Percentiles rank a stretch among this genome's conserved stretches.
Conservation (phyloP, 73 alveolate genomes). For the Breviolum minutum region DNA sequence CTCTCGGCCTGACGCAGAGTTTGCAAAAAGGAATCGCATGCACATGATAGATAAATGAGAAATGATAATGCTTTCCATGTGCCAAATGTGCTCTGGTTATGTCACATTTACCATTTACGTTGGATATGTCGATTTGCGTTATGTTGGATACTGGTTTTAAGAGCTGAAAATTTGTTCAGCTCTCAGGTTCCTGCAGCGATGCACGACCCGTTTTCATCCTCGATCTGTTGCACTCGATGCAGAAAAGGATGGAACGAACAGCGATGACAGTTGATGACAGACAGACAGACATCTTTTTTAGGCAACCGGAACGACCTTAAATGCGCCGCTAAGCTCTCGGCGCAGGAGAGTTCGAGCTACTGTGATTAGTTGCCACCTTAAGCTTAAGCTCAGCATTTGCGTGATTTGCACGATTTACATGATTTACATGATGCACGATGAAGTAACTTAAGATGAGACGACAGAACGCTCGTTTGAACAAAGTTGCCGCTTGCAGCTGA, state of each 20-base stretch:
- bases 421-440: background rate
- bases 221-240: slow-evolving; percentile 34
- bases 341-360: slow-evolving; percentile 32
- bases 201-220: background rate
- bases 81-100: background rate
- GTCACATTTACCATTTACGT: background rate
- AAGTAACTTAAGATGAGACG: too few relatives aligned
- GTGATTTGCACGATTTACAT: background rate
- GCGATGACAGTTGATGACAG: background rate
- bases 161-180: background rate
- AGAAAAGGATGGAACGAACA: background rate
- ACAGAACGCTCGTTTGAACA: too few relatives aligned
- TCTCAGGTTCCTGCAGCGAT: slow-evolving; percentile 20
- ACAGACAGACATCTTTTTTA: background rate
- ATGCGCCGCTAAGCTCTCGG: background rate
- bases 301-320: background rate
- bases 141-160: background rate
- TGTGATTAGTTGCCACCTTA: slow-evolving; percentile 17
- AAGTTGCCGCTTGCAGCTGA: background rate
- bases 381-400: background rate
- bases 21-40: background rate
- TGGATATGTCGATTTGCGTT: background rate
- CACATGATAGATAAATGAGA: background rate
- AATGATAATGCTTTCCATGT: background rate
- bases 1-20: background rate